Conservation (phyloP, 352 stramenopile species). For the Globisporangium spiculum region DNA sequence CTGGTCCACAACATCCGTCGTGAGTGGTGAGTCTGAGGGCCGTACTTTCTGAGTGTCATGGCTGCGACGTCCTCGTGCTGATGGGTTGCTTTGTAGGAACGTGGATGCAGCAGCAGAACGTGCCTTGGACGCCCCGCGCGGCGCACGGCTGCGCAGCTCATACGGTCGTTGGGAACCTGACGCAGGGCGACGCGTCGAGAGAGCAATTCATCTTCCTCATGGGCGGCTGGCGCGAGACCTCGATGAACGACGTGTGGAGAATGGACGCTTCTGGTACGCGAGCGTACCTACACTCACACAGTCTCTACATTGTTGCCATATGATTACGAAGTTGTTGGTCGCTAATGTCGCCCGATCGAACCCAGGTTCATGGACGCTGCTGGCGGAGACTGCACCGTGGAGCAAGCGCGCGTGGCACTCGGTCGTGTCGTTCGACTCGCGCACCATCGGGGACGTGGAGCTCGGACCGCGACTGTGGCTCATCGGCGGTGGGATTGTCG, state of each 20-base stretch:
- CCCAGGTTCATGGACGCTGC: constrained; percentile 33
- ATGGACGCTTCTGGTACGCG: constrained; percentile 38
- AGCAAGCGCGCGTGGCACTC: constrained; percentile 68
- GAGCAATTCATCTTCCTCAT: constrained; percentile 58
- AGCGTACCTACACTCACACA: not conserved
- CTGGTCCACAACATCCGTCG: constrained; percentile 65
- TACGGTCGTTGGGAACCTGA: constrained; percentile 45
- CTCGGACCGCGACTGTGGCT: constrained; percentile 70
- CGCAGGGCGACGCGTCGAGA: constrained; percentile 47
- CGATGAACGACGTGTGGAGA: constrained; percentile 68
- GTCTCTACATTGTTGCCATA: not conserved
- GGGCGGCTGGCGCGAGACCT: constrained; percentile 64
- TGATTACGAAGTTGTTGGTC: not conserved
- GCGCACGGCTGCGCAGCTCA: constrained; percentile 61
- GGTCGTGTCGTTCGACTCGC: constrained; percentile 72
- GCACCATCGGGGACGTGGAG: constrained; percentile 54
- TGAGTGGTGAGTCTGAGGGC: constrained; percentile 23
- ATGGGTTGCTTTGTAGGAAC: not conserved
- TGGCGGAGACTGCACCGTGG: constrained; percentile 50
- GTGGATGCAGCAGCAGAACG: constrained; percentile 45
- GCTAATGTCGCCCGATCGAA: not conserved
- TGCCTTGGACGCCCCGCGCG: constrained; percentile 52
- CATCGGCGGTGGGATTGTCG: constrained; percentile 69
- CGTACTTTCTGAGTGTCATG: too few species aligned
- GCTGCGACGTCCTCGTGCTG: not conserved